Evolutionary conservation across 1,284 basidiomycete genomes (phyloP).

Genomic region (Pascua guehoae): DNA sequence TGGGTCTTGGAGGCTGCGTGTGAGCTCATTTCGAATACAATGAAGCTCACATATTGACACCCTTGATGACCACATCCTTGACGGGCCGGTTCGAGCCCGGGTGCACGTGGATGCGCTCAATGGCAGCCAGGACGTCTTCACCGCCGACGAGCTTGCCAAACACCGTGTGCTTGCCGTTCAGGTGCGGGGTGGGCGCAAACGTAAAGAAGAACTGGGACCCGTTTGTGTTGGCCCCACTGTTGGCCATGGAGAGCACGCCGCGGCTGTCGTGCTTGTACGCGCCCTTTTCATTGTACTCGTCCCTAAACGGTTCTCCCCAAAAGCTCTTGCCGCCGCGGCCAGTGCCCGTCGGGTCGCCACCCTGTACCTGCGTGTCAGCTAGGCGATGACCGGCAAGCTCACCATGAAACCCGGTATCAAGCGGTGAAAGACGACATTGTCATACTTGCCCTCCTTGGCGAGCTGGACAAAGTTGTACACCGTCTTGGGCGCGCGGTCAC

Average conservation of each 20-base stretch:
- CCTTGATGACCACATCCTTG: slow-evolving; percentile 65
- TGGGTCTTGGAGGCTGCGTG: slow-evolving; percentile 49
- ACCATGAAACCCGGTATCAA: slow-evolving; percentile 98
- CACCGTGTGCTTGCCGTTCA: slow-evolving; percentile 69
- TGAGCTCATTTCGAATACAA: neutral
- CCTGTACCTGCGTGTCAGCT: slow-evolving; percentile 65
- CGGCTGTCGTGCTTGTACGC: slow-evolving; percentile 79
- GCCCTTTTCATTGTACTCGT: slow-evolving; percentile 80
- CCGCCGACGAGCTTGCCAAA: slow-evolving; percentile 96
- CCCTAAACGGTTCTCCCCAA: slow-evolving; percentile 93
- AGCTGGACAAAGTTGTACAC: slow-evolving; percentile 97
- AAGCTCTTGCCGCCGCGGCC: slow-evolving; percentile 88
- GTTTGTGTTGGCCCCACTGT: slow-evolving; percentile 63
- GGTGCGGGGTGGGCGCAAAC: slow-evolving; percentile 72
- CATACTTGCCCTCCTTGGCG: slow-evolving; percentile 82
- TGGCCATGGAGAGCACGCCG: slow-evolving; percentile 81
- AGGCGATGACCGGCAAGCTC: slow-evolving; percentile 19
- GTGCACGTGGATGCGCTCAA: slow-evolving; percentile 78
- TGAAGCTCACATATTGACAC: slow-evolving; percentile 46
- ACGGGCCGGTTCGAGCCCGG: slow-evolving; percentile 77
- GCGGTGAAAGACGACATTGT: slow-evolving; percentile 76
- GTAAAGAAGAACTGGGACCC: slow-evolving; percentile 89
- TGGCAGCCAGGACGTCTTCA: slow-evolving; percentile 76
- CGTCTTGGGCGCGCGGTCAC: slow-evolving; percentile 80
- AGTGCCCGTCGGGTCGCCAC: slow-evolving; percentile 94